phyloP scores from a whole-genome alignment of 2,329 filamentous ascomycete species.

The Colletotrichum orbiculare region DNA sequence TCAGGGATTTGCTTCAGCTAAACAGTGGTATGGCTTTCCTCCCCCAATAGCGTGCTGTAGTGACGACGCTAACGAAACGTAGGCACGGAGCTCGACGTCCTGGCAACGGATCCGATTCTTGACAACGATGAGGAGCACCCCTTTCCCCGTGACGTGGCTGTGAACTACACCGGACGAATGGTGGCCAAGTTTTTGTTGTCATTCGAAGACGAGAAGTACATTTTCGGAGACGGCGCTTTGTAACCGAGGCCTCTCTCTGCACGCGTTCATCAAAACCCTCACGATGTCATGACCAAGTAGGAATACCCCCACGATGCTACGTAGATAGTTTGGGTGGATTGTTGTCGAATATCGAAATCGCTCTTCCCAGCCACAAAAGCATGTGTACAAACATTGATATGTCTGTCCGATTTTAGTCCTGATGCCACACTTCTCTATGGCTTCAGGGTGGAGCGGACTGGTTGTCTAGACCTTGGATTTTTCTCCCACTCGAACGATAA shows the following conservation, averaged over 20 bases:
- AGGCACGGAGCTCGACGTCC: constrained; percentile 56
- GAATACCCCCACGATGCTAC: constrained; percentile 4
- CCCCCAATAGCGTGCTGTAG: not conserved
- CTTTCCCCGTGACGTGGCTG: constrained; percentile 58
- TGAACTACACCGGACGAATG: constrained; percentile 64
- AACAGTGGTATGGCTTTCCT: constrained; percentile 54
- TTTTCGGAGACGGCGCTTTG: constrained; percentile 50
- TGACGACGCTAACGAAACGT: not conserved
- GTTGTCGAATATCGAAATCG: no score
- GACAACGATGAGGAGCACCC: constrained; percentile 54
- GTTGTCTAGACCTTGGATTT: constrained; percentile 74
- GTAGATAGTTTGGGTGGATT: no score
- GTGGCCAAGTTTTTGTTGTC: constrained; percentile 66
- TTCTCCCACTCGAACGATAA: constrained; percentile 71
- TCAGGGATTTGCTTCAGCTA: constrained; percentile 58
- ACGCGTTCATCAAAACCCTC: not conserved
- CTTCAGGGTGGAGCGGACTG: constrained; percentile 74
- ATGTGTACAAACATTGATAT: constrained; percentile 43
- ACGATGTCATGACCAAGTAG: constrained; percentile 1
- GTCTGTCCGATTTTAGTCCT: constrained; percentile 74
- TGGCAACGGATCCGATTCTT: constrained; percentile 57
- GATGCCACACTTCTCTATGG: constrained; percentile 67
- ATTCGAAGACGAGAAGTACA: constrained; percentile 61
- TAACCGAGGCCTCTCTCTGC: not conserved
- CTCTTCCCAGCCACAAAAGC: no score